Conservation (phyloP, 139 green algal species). For the Penium margaritaceum region DNA sequence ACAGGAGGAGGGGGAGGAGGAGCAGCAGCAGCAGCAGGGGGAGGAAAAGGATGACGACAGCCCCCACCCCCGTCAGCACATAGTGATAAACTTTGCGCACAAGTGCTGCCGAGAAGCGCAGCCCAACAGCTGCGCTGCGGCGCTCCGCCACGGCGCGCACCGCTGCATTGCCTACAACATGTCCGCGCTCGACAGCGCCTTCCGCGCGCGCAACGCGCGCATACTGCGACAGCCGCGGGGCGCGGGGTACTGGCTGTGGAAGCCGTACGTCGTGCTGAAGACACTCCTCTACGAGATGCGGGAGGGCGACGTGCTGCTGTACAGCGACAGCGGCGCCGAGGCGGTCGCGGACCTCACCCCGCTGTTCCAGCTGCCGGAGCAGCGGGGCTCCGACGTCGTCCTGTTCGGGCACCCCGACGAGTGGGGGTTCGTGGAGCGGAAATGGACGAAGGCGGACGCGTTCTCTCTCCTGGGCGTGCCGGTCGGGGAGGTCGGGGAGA, state of each 20-base stretch:
- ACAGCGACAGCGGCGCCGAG: background rate
- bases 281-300: background rate
- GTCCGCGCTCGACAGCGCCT: background rate
- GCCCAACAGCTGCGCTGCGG: background rate
- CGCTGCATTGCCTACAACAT: slow-evolving; percentile 4
- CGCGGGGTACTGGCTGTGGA: slow-evolving; percentile 3
- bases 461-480: background rate
- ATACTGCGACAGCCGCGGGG: background rate
- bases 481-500: background rate
- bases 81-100: background rate
- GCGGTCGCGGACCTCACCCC: background rate
- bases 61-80: no score
- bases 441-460: background rate
- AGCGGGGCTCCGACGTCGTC: no score
- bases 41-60: no score
- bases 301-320: background rate
- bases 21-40: no score
- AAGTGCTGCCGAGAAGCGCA: background rate
- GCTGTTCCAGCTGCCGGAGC: background rate
- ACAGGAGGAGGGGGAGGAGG: no score
- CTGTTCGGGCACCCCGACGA: background rate
- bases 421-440: background rate
- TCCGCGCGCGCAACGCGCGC: background rate
- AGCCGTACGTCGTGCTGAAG: slow-evolving; percentile 7
- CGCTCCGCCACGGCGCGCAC: background rate